These are phyloP conservation scores for Candida insectalens DNA, from an alignment of 805 yeast species.

Conservation along the genomic window DNA sequence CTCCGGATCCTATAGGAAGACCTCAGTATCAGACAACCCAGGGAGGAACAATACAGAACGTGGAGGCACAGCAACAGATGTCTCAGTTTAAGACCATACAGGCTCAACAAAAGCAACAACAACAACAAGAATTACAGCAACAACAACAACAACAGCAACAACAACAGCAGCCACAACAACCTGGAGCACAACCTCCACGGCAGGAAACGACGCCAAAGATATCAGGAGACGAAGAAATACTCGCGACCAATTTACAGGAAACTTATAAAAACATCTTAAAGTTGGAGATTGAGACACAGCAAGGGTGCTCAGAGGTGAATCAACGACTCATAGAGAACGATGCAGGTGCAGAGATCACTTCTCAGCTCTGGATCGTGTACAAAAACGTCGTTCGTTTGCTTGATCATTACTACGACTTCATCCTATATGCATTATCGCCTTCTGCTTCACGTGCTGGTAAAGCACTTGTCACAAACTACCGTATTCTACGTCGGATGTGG, in stretches of 20 bases:
- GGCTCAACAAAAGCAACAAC: slow-evolving; percentile 2
- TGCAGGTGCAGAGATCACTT: slow-evolving; percentile 40
- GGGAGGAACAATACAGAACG: no score
- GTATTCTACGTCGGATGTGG: slow-evolving; percentile 76
- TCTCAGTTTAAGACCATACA: no score
- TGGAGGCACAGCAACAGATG: no score
- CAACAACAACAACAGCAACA: slow-evolving; percentile 3
- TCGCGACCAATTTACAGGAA: slow-evolving; percentile 64
- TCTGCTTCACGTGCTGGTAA: slow-evolving; percentile 61
- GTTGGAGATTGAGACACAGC: slow-evolving; percentile 60
- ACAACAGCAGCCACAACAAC: slow-evolving; percentile 6
- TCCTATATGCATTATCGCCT: slow-evolving; percentile 63
- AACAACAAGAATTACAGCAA: slow-evolving; percentile 7
- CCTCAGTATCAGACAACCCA: no score
- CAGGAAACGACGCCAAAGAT: slow-evolving; percentile 11
- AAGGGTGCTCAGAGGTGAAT: slow-evolving; percentile 53
- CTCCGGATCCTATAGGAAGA: no score
- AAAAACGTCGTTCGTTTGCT: slow-evolving; percentile 55
- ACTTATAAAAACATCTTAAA: slow-evolving; percentile 62
- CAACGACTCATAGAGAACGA: slow-evolving; percentile 36
- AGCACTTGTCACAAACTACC: slow-evolving; percentile 66
- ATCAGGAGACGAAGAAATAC: slow-evolving; percentile 51
- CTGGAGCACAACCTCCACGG: background rate
- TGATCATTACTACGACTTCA: slow-evolving; percentile 64
- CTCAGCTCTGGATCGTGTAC: slow-evolving; percentile 64